Evolutionary conservation across 2,329 filamentous ascomycete species (phyloP).

Genomic region (Coniochaeta sp.): DNA sequence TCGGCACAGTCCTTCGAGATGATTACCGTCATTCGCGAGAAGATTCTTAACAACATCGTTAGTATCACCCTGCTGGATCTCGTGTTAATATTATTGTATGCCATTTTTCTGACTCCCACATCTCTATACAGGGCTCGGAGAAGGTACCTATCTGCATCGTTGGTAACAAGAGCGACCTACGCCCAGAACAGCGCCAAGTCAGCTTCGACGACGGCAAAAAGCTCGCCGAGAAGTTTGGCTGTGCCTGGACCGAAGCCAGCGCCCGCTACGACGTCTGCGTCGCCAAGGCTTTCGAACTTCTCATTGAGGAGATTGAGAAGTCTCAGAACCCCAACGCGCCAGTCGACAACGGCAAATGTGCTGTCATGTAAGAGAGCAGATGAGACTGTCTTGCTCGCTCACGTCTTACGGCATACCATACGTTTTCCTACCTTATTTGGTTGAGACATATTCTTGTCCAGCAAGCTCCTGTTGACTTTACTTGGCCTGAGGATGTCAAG

Average conservation of each 20-base stretch:
- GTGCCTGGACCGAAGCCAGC: constrained; percentile 90
- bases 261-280: constrained; percentile 95
- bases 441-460: background rate
- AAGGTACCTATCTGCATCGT: constrained; percentile 91
- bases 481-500: background rate
- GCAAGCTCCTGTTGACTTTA: background rate
- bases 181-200: constrained; percentile 89
- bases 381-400: background rate
- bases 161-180: constrained; percentile 93
- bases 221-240: constrained; percentile 78
- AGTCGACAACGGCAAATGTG: constrained; percentile 71
- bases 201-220: constrained; percentile 76
- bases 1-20: constrained; percentile 95
- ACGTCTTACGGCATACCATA: constrained; percentile 2
- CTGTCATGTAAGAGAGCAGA: constrained; percentile 62
- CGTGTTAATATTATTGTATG: background rate
- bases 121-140: constrained; percentile 66
- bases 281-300: constrained; percentile 81
- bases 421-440: background rate
- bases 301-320: constrained; percentile 94
- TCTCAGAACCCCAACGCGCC: constrained; percentile 84
- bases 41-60: constrained; percentile 94
- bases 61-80: constrained; percentile 21
- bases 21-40: constrained; percentile 91
- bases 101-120: background rate